A percentile compares a stretch with the other conserved stretches of the same genome.
phyloP scores from a whole-genome alignment of 148 eudicot species.

The Vaccinium darrowii region DNA sequence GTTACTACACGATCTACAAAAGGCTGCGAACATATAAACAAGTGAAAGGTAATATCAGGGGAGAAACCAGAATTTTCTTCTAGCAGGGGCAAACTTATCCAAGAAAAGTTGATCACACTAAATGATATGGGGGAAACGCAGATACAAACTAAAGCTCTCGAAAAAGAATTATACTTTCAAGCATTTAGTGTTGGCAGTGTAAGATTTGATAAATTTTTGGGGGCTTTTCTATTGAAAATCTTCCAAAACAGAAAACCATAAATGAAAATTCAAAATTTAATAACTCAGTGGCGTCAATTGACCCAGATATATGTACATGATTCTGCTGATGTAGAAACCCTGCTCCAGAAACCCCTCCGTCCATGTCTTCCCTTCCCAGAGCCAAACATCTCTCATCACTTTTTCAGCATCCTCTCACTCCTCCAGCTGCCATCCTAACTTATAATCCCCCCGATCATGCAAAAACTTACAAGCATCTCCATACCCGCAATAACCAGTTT shows the following conservation, averaged over 20 bases:
- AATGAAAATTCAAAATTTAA: no score
- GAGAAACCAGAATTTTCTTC: neutral
- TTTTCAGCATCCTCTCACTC: conserved; percentile 94
- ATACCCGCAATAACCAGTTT: conserved; percentile 95
- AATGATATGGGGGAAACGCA: neutral
- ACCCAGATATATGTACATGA: neutral
- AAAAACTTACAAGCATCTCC: conserved; percentile 96
- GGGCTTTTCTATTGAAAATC: neutral
- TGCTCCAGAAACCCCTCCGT: conserved; percentile 38
- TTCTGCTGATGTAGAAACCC: conserved; percentile 12
- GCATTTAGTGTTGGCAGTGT: neutral
- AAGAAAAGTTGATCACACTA: neutral
- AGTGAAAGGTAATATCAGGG: conserved; percentile 44
- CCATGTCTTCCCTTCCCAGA: conserved; percentile 51
- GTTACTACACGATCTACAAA: conserved; percentile 85
- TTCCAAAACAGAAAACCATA: neutral
- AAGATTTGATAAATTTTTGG: no score
- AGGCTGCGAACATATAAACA: conserved; percentile 80
- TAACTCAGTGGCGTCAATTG: neutral
- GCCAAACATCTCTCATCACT: conserved; percentile 70
- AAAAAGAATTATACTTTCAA: no score
- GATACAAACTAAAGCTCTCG: neutral
- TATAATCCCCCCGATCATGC: conserved; percentile 95
- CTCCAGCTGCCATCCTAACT: conserved; percentile 95
- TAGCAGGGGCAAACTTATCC: neutral